Evolutionary conservation across 768 basidiomycete genomes (phyloP), one percentile per base, ranked within the genome.

Genomic region (Xerocomus potaroensis): DNA sequence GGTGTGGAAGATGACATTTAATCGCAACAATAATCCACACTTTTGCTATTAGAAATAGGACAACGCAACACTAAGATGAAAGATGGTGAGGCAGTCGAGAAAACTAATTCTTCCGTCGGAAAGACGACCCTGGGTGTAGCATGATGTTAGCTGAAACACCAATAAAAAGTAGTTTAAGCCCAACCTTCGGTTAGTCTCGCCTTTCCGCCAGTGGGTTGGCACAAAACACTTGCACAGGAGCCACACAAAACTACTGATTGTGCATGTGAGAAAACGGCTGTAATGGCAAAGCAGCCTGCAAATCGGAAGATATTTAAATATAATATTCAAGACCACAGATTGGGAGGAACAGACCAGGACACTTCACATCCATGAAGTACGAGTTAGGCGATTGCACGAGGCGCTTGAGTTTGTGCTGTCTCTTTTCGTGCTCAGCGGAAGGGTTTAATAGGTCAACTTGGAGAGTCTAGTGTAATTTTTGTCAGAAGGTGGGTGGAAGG

Each of bases 351-450:
- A 49, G 51, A 91, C 91, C 93, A 60, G 95, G 85, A 75, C 95
- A 98, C 73, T 98, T 99, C 62, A 98, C 94, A 64, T 99, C 96
- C 96, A 99, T 98, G 76, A 98, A 98, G 76, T 91, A 98, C 29
- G 95, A 98, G 75, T 97, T 92, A 56, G 96, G 96, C 43, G 86
- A 86, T 74, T 97, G 96, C 60, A 99, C 96, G 61, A 98, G 85
- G 69, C 93, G 87, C 82, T 99, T 98, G 71, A 97, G 89, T 80
- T 98, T 98, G 87, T 98, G 95, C 70, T 83, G 85, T 70, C 77
- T 84, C 71, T 75, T 84, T 75, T 95, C 89, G 60, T 81, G 71
- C 68, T 91, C 89, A 57, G 80, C 71, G 50, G 91, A 87, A 60
- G 92, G 95, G 84, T 98, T 90, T 70, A 98, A 86, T 70, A 99